Percentiles rank a stretch among this genome's conserved stretches.
Evolutionary conservation across 1,284 basidiomycete species (phyloP).

Genomic region (Ganoderma leucocontextum): DNA sequence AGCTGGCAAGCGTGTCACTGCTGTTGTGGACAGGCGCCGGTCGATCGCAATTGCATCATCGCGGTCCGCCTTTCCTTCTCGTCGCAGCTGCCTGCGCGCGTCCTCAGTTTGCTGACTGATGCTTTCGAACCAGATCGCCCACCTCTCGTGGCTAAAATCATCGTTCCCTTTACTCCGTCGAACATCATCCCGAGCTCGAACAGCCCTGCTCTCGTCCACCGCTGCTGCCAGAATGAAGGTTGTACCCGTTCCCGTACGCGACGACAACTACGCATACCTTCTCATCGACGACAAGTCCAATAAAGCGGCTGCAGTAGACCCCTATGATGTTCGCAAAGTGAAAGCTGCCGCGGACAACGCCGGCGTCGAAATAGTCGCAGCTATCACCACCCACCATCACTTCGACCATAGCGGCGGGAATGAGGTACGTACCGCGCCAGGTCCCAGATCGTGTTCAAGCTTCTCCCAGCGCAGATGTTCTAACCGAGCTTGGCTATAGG

Average conservation of each 20-base stretch:
- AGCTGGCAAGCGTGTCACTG: too few species aligned
- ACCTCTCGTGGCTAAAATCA: slow-evolving; percentile 13
- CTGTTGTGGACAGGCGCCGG: too few species aligned
- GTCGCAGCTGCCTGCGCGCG: not conserved
- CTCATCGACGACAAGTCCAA: slow-evolving; percentile 77
- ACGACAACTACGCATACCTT: slow-evolving; percentile 92
- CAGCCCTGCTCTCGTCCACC: slow-evolving; percentile 38
- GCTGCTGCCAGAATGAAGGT: slow-evolving; percentile 64
- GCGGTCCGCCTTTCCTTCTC: slow-evolving; percentile 14
- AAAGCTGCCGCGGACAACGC: slow-evolving; percentile 69
- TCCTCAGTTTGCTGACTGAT: slow-evolving; percentile 16
- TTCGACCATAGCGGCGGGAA: slow-evolving; percentile 92
- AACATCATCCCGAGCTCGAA: not conserved
- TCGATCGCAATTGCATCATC: slow-evolving; percentile 27
- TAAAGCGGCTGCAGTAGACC: slow-evolving; percentile 82
- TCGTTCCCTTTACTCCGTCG: slow-evolving; percentile 2
- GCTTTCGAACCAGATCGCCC: slow-evolving; percentile 16
- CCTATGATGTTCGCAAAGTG: slow-evolving; percentile 85
- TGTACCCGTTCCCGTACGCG: slow-evolving; percentile 78
- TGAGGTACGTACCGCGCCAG: slow-evolving; percentile 51
- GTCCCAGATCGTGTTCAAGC: not conserved
- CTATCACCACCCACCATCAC: slow-evolving; percentile 91
- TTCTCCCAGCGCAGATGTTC: not conserved
- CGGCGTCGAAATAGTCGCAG: slow-evolving; percentile 76
- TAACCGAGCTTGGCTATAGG: slow-evolving; percentile 43